Evolutionary conservation across 768 basidiomycete species (phyloP).

Genomic region (Amanita muscaria): DNA sequence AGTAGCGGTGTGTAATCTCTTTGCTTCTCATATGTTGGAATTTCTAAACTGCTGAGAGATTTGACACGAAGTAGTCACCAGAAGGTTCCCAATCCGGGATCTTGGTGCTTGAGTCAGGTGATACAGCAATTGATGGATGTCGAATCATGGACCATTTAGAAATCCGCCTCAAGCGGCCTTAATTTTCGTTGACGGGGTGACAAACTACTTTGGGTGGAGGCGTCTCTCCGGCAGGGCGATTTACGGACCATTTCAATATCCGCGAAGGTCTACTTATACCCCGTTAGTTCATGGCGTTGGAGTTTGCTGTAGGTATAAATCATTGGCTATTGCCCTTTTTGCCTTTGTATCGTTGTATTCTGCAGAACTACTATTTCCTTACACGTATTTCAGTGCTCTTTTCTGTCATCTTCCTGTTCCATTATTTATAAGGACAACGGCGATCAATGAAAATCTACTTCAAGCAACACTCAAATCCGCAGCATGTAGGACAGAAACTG

Average conservation of each 20-base stretch:
- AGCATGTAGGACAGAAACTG: no score
- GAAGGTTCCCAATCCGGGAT: background rate
- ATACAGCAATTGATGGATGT: background rate
- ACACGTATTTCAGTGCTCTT: no score
- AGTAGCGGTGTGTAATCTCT: background rate
- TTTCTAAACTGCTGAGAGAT: background rate
- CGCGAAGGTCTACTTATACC: constrained; percentile 7
- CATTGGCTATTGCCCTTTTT: background rate
- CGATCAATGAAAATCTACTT: no score
- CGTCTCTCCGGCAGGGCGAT: constrained; percentile 3
- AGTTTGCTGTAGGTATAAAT: background rate
- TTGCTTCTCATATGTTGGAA: background rate
- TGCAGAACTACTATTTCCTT: background rate
- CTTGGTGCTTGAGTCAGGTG: background rate
- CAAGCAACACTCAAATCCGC: no score
- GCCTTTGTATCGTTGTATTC: constrained; percentile 1
- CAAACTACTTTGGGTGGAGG: constrained; percentile 3
- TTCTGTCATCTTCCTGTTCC: no score
- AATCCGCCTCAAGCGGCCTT: constrained; percentile 5
- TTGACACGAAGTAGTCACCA: background rate
- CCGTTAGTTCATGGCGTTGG: background rate
- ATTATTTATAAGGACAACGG: no score
- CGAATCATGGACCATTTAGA: constrained; percentile 7
- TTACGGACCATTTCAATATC: constrained; percentile 5
- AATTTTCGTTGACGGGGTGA: constrained; percentile 6